Evolutionary conservation across 1,284 basidiomycete genomes (phyloP).

Genomic region (Heterobasidion parviporum): DNA sequence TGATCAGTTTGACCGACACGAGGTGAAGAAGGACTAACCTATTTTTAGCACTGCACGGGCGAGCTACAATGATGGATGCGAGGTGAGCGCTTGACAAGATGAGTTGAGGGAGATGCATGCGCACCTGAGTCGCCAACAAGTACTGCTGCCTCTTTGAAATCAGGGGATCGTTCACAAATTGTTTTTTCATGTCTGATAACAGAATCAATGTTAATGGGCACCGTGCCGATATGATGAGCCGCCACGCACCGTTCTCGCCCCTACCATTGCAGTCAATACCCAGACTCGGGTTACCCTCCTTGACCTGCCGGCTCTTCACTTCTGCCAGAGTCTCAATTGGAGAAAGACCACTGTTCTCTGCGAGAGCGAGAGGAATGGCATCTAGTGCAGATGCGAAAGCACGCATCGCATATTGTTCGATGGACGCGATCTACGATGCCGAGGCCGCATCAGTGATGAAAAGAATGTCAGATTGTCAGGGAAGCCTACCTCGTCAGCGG

Average conservation of each 20-base stretch:
- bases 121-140: slow-evolving; percentile 91
- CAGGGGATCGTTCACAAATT: slow-evolving; percentile 94
- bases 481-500: slow-evolving; percentile 77
- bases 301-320: slow-evolving; percentile 91
- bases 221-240: not conserved
- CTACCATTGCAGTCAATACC: slow-evolving; percentile 91
- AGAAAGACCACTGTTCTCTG: slow-evolving; percentile 94
- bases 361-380: slow-evolving; percentile 87
- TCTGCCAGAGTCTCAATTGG: slow-evolving; percentile 96
- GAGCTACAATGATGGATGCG: slow-evolving; percentile 28
- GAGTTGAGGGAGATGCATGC: slow-evolving; percentile 12
- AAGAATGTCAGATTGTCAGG: not conserved
- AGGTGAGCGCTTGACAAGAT: slow-evolving; percentile 1
- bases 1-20: slow-evolving; percentile 6
- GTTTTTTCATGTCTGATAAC: slow-evolving; percentile 87
- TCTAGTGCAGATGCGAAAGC: slow-evolving; percentile 95
- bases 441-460: not conserved
- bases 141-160: slow-evolving; percentile 98
- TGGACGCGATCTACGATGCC: slow-evolving; percentile 70
- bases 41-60: slow-evolving; percentile 72
- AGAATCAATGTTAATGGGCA: not conserved
- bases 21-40: slow-evolving; percentile 30
- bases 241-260: slow-evolving; percentile 74
- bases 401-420: slow-evolving; percentile 99
- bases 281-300: slow-evolving; percentile 75